A percentile compares a stretch with the other conserved stretches of the same genome.
phyloP scores from a whole-genome alignment of 371 early-diverging fungal genomes.

The Saksenaea oblongispora region DNA sequence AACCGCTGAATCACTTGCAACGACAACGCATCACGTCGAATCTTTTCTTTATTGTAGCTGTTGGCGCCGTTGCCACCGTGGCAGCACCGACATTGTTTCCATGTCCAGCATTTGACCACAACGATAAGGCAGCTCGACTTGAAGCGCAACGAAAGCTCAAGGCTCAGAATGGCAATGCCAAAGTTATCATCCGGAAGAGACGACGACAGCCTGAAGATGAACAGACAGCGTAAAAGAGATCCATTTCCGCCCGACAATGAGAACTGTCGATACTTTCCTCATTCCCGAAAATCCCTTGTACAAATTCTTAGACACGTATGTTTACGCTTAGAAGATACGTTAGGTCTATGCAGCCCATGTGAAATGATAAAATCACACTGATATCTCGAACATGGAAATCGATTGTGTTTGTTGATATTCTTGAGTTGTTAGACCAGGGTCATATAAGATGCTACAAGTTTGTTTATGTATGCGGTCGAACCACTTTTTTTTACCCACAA shows the following conservation, averaged over 20 bases:
- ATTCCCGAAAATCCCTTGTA: neutral
- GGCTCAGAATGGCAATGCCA: slow-evolving; percentile 27
- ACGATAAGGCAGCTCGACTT: slow-evolving; percentile 44
- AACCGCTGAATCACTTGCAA: slow-evolving; percentile 49
- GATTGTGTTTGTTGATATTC: neutral
- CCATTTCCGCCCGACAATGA: neutral
- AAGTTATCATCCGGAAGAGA: slow-evolving; percentile 35
- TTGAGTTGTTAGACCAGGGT: neutral
- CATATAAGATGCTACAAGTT: neutral
- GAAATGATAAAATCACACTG: neutral
- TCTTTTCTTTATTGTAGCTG: slow-evolving; percentile 47
- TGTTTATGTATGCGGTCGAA: neutral
- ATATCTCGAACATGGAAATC: neutral
- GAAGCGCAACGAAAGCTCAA: slow-evolving; percentile 39
- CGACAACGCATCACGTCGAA: slow-evolving; percentile 49
- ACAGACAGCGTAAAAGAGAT: neutral
- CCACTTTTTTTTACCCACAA: neutral
- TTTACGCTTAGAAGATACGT: neutral
- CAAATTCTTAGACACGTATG: neutral
- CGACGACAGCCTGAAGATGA: slow-evolving; percentile 8
- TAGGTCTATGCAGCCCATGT: neutral
- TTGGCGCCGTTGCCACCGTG: slow-evolving; percentile 47
- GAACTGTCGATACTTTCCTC: neutral
- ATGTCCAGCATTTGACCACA: slow-evolving; percentile 53
- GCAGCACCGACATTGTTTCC: slow-evolving; percentile 48